Base-by-base conservation (phyloP, 805 yeast genomes). In the Huiozyma sinensis region DNA sequence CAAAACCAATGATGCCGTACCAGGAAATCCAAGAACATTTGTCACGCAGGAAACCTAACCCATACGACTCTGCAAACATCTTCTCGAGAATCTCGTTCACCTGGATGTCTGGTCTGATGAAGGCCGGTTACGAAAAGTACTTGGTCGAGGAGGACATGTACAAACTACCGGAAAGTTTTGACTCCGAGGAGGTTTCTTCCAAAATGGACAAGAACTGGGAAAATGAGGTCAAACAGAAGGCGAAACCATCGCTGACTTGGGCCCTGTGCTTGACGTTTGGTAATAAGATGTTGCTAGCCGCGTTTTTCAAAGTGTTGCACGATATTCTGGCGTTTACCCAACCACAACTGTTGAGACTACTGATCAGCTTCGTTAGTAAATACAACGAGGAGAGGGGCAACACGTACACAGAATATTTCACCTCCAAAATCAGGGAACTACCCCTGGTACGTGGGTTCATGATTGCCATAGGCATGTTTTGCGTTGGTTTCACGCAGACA, bases 71-170 rank as follows among this genome's bases (percentile, higher is more conserved):
- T 13, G 73, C 75, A 2, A 80, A 89, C 58, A 66, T 88, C 11
- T 76, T 90, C 50, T 81, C 95, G 2, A 69, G 75, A 42, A 67
- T 90, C 42, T 81, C 95, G 0, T 90, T 92, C 61, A 67, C 79
- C 28, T 92, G 98, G 97, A 86, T 92, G 95, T 79, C 87, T 17
- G 78, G 75, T 1, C 67, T 92, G 55, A 86, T 92, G 81, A 75
- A 67, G 51, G 76, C 76, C 43, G 97, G 97, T 11, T 83, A 81
- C 55, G 66, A 70, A 36, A 76, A 76, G 47, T 66, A 53, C 47
- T 77, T 79, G 54, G 61, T 56, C 49, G 62, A 74, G 52, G 63
- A 67, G 2, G 97, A 90, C 62, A 73, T 90, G 47, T 96, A 95
- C 12, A 73, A 76, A 12, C 73, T 92, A 41, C 96, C 97, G 9